These are phyloP conservation scores for Funneliformis mosseae DNA, from an alignment of 192 early-diverging fungal genomes.

Conservation along the genomic window DNA sequence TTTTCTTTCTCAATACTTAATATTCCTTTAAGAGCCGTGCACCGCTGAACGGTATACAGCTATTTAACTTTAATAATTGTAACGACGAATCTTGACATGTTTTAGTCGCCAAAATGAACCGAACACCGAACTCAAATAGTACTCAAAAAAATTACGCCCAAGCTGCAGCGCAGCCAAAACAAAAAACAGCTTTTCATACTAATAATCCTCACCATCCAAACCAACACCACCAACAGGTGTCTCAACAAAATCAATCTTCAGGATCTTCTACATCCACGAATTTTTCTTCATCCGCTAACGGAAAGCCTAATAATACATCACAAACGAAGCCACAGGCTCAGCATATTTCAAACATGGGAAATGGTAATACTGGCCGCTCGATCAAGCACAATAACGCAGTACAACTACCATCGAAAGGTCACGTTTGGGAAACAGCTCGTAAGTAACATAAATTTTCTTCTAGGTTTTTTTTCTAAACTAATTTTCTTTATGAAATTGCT, in stretches of 20 bases:
- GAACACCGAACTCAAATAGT: slow-evolving; percentile 27
- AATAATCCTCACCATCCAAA: slow-evolving; percentile 13
- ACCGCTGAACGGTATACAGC: slow-evolving; percentile 31
- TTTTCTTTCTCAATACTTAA: background rate
- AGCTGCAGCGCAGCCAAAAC: slow-evolving; percentile 36
- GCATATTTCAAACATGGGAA: slow-evolving; percentile 8
- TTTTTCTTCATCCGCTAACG: slow-evolving; percentile 29
- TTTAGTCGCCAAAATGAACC: slow-evolving; percentile 29
- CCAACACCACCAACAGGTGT: slow-evolving; percentile 26
- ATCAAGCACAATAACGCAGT: background rate
- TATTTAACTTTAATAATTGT: slow-evolving; percentile 28
- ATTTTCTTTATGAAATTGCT: no score
- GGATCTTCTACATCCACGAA: background rate
- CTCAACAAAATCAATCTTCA: slow-evolving; percentile 25
- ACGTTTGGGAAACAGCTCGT: background rate
- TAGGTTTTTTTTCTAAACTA: no score
- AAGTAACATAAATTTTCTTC: background rate
- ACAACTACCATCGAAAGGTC: background rate
- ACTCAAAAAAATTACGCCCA: slow-evolving; percentile 20
- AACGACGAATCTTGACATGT: slow-evolving; percentile 31
- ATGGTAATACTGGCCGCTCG: slow-evolving; percentile 12
- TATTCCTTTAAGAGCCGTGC: slow-evolving; percentile 13
- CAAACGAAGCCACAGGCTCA: slow-evolving; percentile 30
- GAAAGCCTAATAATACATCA: slow-evolving; percentile 7
- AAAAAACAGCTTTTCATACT: slow-evolving; percentile 16